Conservation (phyloP, 2,329 filamentous ascomycete genomes). For the Penicillium nordicum region DNA sequence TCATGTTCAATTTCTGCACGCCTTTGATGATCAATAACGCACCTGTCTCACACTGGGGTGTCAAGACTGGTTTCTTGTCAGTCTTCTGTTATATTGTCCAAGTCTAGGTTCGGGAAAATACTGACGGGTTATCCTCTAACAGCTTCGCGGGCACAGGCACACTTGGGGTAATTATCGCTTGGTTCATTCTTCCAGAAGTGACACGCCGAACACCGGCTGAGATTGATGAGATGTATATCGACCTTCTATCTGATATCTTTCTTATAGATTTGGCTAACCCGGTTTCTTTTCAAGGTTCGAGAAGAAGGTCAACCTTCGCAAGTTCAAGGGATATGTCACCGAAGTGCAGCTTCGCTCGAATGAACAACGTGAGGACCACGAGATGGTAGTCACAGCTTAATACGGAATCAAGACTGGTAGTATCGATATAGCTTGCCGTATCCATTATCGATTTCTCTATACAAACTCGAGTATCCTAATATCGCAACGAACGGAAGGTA, state of each 20-base stretch:
- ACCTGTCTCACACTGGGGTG: slow-evolving; percentile 37
- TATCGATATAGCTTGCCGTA: too few species aligned
- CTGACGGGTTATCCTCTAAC: slow-evolving; percentile 5
- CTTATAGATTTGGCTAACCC: background rate
- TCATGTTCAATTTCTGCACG: slow-evolving; percentile 48
- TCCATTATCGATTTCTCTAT: too few species aligned
- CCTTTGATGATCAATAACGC: slow-evolving; percentile 48
- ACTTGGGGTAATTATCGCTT: slow-evolving; percentile 38
- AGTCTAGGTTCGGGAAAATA: background rate
- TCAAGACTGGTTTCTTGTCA: slow-evolving; percentile 47
- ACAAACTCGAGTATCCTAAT: too few species aligned
- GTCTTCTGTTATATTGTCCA: slow-evolving; percentile 7
- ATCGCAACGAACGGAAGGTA: too few species aligned
- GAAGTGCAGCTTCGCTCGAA: slow-evolving; percentile 33
- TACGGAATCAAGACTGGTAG: too few species aligned
- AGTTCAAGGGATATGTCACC: slow-evolving; percentile 38
- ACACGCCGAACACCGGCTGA: slow-evolving; percentile 48
- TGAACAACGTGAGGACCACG: slow-evolving; percentile 18
- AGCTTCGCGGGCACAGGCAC: slow-evolving; percentile 37
- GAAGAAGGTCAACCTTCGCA: slow-evolving; percentile 36
- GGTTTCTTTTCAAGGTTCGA: slow-evolving; percentile 27
- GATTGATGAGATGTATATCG: slow-evolving; percentile 46
- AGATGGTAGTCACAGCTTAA: background rate
- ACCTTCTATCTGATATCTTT: too few species aligned
- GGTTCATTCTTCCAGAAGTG: slow-evolving; percentile 52